Evolutionary conservation across 495 filamentous ascomycete species (phyloP).

Genomic region (Astrocystis sublimbata): DNA sequence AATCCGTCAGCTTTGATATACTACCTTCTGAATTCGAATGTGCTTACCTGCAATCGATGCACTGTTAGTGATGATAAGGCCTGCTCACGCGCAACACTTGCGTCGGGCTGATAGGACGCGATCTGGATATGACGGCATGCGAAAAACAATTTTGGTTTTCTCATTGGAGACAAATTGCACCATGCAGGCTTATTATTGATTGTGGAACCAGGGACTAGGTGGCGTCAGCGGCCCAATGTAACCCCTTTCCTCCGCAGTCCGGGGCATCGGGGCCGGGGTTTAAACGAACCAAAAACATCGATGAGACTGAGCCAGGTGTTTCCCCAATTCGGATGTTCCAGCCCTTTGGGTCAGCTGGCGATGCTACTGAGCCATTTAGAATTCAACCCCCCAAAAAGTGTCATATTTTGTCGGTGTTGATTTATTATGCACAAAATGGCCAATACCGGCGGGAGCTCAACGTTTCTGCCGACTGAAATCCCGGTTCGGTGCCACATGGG

Average conservation of each 20-base stretch:
- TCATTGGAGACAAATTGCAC: conserved; percentile 1
- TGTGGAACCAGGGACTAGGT: conserved; percentile 2
- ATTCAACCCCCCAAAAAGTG: background rate
- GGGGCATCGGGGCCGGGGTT: background rate
- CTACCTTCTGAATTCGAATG: conserved; percentile 3
- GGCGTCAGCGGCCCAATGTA: conserved; percentile 16
- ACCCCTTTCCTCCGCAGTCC: conserved; percentile 11
- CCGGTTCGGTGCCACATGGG: too few species aligned
- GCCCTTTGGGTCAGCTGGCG: background rate
- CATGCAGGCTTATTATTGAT: conserved; percentile 11
- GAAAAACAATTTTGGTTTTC: background rate
- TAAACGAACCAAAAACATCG: background rate
- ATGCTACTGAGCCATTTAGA: background rate
- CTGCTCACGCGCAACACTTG: conserved; percentile 6
- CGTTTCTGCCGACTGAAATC: too few species aligned
- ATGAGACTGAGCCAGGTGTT: background rate
- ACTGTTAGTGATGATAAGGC: background rate
- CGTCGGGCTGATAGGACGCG: conserved; percentile 1
- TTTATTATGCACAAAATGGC: too few species aligned
- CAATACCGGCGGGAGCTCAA: too few species aligned
- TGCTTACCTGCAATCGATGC: background rate
- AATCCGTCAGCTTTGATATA: conserved; percentile 5
- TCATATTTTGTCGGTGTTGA: background rate
- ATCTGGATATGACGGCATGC: background rate
- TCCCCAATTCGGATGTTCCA: background rate